Evolutionary conservation across 2,329 filamentous ascomycete species (phyloP), one percentile per base, ranked within the genome.

Genomic region (Pseudocercospora ulei): DNA sequence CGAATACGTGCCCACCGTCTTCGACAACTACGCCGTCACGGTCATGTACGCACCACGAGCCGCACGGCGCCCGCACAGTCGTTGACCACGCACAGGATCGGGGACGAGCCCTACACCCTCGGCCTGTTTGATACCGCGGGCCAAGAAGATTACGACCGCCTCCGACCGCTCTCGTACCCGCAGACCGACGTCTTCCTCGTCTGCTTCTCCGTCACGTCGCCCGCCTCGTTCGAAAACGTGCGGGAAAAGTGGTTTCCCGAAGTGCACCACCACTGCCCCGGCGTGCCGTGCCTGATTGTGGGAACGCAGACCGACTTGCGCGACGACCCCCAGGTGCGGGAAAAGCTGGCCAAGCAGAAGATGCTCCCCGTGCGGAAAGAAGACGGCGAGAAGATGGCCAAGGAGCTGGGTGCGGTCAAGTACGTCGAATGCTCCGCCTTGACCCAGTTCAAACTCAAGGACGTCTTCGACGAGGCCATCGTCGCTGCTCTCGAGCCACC

Each of bases 11-110:
- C 90, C 90, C 36, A 98, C 90, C 18, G 90, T 98, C 50, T 98
- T 98, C 66, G 90, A 98, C 67, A 98, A 98, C 69, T 98, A 98
- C 75, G 90, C 90, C 42, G 90, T 98, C 63, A 98, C 90, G 52
- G 90, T 98, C 54, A 98, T 98, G 90, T 57, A 49, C 8, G 54
- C 12, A 22, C 3, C 11, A 3, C 12, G 6, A 7, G 20, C 11
- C 7, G 5, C 18, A 3, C 16, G 7, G 13, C 3, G 12, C 14
- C 7, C 24, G 19, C 2, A 19, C 20, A 30, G 16, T 25, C 18
- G 31, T 43, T 47, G 37, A 54, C 40, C 28, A 44, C 35, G 49
- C 25, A 38, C 60, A 98, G 90, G 90, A 96, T 98, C 63, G 90
- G 90, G 51, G 90, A 96, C 63, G 90, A 98, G 67, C 90, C 90